Evolutionary conservation across 768 basidiomycete species (phyloP).

Genomic region (Rhizopogon sp.): DNA sequence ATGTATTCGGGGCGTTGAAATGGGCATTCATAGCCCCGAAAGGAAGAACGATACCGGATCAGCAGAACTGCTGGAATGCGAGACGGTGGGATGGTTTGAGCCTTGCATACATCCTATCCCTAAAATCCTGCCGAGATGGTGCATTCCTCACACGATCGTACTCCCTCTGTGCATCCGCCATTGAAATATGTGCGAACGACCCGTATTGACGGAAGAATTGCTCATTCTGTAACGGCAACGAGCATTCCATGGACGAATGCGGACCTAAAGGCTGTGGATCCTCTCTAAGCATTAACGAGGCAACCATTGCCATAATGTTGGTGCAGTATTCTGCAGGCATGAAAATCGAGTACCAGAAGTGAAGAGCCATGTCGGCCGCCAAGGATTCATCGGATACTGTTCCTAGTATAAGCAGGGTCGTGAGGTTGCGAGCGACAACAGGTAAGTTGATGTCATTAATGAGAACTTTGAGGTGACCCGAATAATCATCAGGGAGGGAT

Average conservation of each 20-base stretch:
- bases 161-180: conserved; percentile 23
- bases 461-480: conserved; percentile 33
- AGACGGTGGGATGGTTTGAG: conserved; percentile 42
- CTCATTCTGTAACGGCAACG: conserved; percentile 4
- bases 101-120: conserved; percentile 34
- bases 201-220: background rate
- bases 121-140: conserved; percentile 34
- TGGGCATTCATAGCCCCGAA: conserved; percentile 38
- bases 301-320: conserved; percentile 14
- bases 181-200: conserved; percentile 9
- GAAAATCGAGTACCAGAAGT: conserved; percentile 45
- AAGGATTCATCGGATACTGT: conserved; percentile 23
- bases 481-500: conserved; percentile 34
- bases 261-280: conserved; percentile 4
- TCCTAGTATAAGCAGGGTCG: conserved; percentile 38
- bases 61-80: conserved; percentile 34
- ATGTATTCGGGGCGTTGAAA: conserved; percentile 38
- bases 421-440: conserved; percentile 35
- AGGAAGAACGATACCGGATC: conserved; percentile 42
- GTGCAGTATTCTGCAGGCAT: conserved; percentile 30
- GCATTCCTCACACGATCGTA: conserved; percentile 31
- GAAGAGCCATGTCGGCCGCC: conserved; percentile 40
- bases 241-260: conserved; percentile 13
- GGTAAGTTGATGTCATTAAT: conserved; percentile 35
- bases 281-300: conserved; percentile 10